Conservation (phyloP, 495 filamentous ascomycete species). For the Cenococcum geophilum region DNA sequence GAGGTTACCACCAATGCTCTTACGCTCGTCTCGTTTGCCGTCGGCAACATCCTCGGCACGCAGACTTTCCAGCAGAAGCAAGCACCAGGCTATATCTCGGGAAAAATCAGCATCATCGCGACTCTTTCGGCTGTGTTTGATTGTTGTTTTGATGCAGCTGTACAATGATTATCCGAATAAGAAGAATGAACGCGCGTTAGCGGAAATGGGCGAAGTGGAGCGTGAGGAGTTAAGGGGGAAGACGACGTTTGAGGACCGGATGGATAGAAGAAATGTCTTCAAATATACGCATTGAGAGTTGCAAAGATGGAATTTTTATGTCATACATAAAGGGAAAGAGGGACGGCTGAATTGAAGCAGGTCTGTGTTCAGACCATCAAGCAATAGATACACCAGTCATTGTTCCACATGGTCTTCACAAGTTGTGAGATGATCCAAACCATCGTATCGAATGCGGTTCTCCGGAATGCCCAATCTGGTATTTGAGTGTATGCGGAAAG, state of each 20-base stretch:
- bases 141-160: conserved; percentile 33
- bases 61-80: conserved; percentile 24
- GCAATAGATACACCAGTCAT: too few relatives aligned
- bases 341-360: neutral
- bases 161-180: conserved; percentile 36
- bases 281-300: conserved; percentile 33
- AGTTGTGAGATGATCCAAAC: too few relatives aligned
- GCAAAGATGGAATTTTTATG: too few relatives aligned
- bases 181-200: conserved; percentile 31
- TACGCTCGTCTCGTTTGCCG: neutral
- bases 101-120: conserved; percentile 37
- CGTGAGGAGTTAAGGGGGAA: conserved; percentile 32
- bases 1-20: conserved; percentile 28
- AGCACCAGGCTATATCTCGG: conserved; percentile 34
- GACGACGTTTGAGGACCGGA: conserved; percentile 38
- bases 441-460: too few relatives aligned
- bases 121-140: conserved; percentile 33
- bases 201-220: conserved; percentile 30
- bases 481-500: too few relatives aligned
- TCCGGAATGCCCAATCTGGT: too few relatives aligned
- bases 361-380: too few relatives aligned
- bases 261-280: conserved; percentile 39
- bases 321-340: neutral
- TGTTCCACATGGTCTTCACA: too few relatives aligned
- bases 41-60: conserved; percentile 28